Evolutionary conservation across 2,329 filamentous ascomycete genomes (phyloP).

Genomic region (Rhexocercosporidium sp.): DNA sequence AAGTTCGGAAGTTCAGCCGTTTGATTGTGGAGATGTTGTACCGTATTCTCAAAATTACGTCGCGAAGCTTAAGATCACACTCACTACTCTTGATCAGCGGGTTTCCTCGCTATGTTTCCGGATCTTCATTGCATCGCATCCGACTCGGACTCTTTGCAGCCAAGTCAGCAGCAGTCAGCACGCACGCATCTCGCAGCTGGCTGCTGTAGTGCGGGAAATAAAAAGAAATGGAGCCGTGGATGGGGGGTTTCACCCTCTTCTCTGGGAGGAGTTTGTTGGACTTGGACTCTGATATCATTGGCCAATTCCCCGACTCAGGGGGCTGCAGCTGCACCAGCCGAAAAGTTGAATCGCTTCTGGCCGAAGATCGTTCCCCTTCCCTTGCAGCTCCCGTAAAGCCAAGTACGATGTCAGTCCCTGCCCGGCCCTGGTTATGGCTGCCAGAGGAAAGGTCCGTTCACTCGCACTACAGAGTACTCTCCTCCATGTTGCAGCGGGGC

Average conservation of each 20-base stretch:
- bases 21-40: neutral
- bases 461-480: neutral
- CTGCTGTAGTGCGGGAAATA: slow-evolving; percentile 4
- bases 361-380: neutral
- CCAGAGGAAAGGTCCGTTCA: neutral
- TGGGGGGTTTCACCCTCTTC: neutral
- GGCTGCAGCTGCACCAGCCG: neutral
- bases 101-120: neutral
- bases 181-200: neutral
- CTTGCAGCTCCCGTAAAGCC: no score
- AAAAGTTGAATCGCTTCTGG: neutral
- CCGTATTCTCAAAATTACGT: neutral
- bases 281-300: neutral
- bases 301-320: slow-evolving; percentile 3
- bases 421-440: no score
- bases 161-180: neutral
- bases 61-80: no score
- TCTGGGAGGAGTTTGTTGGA: neutral
- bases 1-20: neutral
- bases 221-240: slow-evolving; percentile 3
- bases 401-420: no score
- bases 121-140: slow-evolving; percentile 9
- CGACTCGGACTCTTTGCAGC: neutral
- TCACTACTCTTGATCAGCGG: neutral
- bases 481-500: slow-evolving; percentile 2